phyloP scores from a whole-genome alignment of 768 basidiomycete genomes.

The Lactarius trivialis region DNA sequence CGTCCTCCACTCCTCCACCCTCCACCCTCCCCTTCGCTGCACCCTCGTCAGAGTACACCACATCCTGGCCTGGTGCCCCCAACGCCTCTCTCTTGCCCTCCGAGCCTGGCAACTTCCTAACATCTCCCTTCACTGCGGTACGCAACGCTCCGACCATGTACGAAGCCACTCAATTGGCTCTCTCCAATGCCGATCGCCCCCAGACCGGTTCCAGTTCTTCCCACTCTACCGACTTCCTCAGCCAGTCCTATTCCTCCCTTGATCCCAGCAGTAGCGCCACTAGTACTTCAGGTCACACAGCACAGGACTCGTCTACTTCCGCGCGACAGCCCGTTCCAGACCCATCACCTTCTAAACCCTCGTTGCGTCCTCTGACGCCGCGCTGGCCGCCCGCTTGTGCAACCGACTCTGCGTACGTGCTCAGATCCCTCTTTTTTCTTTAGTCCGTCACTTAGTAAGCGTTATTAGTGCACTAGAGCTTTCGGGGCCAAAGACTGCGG shows the following conservation, averaged over 20 bases:
- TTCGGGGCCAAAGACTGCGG: conserved; percentile 22
- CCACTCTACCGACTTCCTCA: conserved; percentile 16
- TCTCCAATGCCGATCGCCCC: conserved; percentile 2
- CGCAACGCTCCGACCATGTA: conserved; percentile 7
- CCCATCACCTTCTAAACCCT: background rate
- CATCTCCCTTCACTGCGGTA: conserved; percentile 8
- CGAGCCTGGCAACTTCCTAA: conserved; percentile 13
- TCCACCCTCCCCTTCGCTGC: conserved; percentile 8
- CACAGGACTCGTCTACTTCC: conserved; percentile 3
- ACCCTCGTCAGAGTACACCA: conserved; percentile 12
- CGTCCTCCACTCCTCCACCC: conserved; percentile 15
- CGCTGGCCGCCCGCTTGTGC: conserved; percentile 22
- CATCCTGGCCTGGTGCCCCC: conserved; percentile 10
- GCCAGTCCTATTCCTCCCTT: conserved; percentile 7
- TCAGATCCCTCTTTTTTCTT: background rate
- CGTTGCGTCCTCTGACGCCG: conserved; percentile 19
- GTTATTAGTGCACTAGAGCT: conserved; percentile 15
- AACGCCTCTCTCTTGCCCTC: conserved; percentile 1
- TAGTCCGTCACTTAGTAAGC: conserved; percentile 13
- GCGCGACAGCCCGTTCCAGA: background rate
- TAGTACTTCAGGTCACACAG: conserved; percentile 1
- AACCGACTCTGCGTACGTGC: conserved; percentile 21
- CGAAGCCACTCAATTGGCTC: background rate
- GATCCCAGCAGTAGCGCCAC: conserved; percentile 6
- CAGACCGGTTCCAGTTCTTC: conserved; percentile 5